Percentiles rank a stretch among this genome's conserved stretches.
These are phyloP conservation scores for Pichia sp. DNA, from an alignment of 1,139 yeast species.

Conservation along the genomic window DNA sequence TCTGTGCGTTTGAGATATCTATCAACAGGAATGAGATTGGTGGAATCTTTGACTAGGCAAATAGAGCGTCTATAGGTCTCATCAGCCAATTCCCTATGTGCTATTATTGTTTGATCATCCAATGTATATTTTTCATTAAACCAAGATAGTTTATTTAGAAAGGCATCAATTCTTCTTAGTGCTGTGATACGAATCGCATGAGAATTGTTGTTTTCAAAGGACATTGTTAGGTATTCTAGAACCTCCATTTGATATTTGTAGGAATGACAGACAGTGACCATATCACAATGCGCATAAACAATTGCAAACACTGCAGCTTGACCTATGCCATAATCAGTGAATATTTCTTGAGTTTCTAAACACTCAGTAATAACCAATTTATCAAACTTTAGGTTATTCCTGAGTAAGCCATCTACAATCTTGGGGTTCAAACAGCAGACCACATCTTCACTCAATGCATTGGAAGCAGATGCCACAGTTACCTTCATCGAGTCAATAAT, in stretches of 20 bases:
- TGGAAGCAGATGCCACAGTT: slow-evolving; percentile 68
- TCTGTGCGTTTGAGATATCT: too few species aligned
- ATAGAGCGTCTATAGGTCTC: slow-evolving; percentile 47
- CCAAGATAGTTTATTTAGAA: slow-evolving; percentile 44
- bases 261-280: slow-evolving; percentile 58
- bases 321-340: slow-evolving; percentile 56
- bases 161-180: slow-evolving; percentile 36
- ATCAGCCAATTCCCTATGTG: slow-evolving; percentile 40
- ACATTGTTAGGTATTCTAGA: slow-evolving; percentile 46
- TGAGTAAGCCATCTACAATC: slow-evolving; percentile 45
- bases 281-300: slow-evolving; percentile 58
- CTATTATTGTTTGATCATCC: slow-evolving; percentile 32
- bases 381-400: slow-evolving; percentile 47
- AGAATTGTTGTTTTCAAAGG: slow-evolving; percentile 46
- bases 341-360: slow-evolving; percentile 58
- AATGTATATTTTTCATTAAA: slow-evolving; percentile 30
- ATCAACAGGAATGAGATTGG: not conserved
- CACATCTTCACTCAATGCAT: slow-evolving; percentile 52
- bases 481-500: slow-evolving; percentile 51
- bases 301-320: slow-evolving; percentile 57
- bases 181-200: slow-evolving; percentile 36
- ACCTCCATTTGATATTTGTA: slow-evolving; percentile 54
- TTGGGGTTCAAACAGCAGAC: slow-evolving; percentile 59
- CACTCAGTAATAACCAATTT: slow-evolving; percentile 63
- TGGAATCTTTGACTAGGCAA: slow-evolving; percentile 34